Percentiles rank a stretch among this genome's conserved stretches.
These are phyloP conservation scores for Epichloe gansuensis DNA, from an alignment of 2,329 filamentous ascomycete genomes.

Conservation along the genomic window DNA sequence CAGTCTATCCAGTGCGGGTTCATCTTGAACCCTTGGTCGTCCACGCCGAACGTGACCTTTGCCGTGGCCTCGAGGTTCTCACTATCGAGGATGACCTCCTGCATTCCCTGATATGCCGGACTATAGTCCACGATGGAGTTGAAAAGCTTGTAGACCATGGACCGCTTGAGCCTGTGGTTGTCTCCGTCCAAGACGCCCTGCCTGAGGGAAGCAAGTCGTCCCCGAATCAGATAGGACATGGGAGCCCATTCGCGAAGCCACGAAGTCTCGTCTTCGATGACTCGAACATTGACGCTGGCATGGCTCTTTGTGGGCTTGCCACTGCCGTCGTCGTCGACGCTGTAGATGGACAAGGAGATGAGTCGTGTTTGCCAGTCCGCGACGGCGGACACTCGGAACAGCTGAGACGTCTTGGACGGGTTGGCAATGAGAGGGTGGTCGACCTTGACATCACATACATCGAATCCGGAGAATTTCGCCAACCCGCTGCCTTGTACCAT, in stretches of 20 bases:
- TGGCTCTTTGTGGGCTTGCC: conserved; percentile 23
- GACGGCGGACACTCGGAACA: conserved; percentile 18
- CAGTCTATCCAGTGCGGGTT: conserved; percentile 43
- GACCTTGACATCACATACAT: conserved; percentile 45
- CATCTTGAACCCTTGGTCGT: conserved; percentile 21
- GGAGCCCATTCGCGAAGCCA: too few relatives aligned
- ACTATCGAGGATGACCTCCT: conserved; percentile 35
- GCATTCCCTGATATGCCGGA: conserved; percentile 41
- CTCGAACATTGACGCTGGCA: too few relatives aligned
- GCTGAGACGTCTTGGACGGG: conserved; percentile 16
- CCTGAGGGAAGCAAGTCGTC: conserved; percentile 8
- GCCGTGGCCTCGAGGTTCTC: conserved; percentile 18
- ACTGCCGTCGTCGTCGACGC: conserved; percentile 1
- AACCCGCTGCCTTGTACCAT: too few relatives aligned
- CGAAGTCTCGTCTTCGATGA: too few relatives aligned
- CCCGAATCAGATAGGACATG: too few relatives aligned
- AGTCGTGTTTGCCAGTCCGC: conserved; percentile 33
- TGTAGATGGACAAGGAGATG: conserved; percentile 26
- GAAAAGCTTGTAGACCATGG: conserved; percentile 52
- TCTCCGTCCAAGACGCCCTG: conserved; percentile 30
- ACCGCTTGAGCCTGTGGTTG: background rate
- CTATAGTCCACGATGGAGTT: conserved; percentile 42
- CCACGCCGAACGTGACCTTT: conserved; percentile 37
- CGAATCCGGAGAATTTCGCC: too few relatives aligned
- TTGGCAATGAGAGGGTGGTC: conserved; percentile 33